Percentiles rank a stretch among this genome's conserved stretches.
Evolutionary conservation across 495 filamentous ascomycete species (phyloP).

Genomic region (Articulospora tetracladia): DNA sequence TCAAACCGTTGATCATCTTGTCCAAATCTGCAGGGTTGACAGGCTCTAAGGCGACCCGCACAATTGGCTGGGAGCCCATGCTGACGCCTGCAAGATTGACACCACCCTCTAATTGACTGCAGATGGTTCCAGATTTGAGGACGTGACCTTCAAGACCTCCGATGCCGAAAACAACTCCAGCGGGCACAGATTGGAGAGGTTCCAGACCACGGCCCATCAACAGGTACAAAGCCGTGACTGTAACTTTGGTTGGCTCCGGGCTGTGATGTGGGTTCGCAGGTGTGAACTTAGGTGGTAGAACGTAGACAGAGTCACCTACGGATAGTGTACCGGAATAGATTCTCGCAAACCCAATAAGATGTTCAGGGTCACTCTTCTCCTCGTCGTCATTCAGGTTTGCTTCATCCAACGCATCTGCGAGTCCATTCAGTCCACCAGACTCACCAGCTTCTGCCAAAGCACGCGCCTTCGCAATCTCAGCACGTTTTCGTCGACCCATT

Average conservation of each 20-base stretch:
- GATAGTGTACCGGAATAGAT: conserved; percentile 88
- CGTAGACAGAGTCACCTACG: conserved; percentile 87
- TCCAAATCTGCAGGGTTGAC: conserved; percentile 80
- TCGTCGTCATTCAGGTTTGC: conserved; percentile 43
- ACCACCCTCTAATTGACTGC: conserved; percentile 81
- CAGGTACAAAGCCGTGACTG: conserved; percentile 85
- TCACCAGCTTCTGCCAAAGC: conserved; percentile 35
- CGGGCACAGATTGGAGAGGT: conserved; percentile 76
- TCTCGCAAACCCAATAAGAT: conserved; percentile 90
- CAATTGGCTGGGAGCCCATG: conserved; percentile 78
- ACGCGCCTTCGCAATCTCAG: conserved; percentile 76
- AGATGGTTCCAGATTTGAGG: conserved; percentile 91
- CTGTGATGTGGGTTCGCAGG: conserved; percentile 71
- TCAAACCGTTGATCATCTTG: conserved; percentile 88
- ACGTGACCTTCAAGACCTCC: conserved; percentile 87
- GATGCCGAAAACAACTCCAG: conserved; percentile 95
- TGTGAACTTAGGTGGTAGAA: conserved; percentile 86
- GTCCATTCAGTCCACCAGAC: conserved; percentile 31
- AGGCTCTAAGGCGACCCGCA: conserved; percentile 91
- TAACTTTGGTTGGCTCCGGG: conserved; percentile 79
- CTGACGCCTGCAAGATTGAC: conserved; percentile 89
- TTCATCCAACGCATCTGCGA: conserved; percentile 53
- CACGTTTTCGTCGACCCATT: conserved; percentile 79
- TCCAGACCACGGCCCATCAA: conserved; percentile 93
- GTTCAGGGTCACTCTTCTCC: conserved; percentile 69